These are phyloP conservation scores for Sungouiella blattae DNA, from an alignment of 805 yeast species.

Conservation along the genomic window DNA sequence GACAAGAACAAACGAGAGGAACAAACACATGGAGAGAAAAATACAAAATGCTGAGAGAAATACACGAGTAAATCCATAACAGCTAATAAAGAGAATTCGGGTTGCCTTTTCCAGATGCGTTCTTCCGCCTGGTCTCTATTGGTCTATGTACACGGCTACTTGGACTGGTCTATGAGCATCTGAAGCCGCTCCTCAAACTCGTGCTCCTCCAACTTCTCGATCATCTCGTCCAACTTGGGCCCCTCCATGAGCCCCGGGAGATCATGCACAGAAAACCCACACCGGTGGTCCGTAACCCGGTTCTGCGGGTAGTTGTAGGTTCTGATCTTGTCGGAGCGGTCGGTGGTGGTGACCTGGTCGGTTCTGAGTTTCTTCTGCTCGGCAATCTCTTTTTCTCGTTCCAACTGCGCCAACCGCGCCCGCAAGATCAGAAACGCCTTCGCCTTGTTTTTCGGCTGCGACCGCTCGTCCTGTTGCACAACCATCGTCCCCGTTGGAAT, in stretches of 20 bases:
- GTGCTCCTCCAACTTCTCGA: slow-evolving; percentile 33
- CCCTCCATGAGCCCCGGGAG: slow-evolving; percentile 46
- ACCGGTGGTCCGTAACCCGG: slow-evolving; percentile 90
- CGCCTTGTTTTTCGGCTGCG: slow-evolving; percentile 92
- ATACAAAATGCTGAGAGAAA: not conserved
- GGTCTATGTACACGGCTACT: slow-evolving; percentile 3
- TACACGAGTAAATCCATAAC: not conserved
- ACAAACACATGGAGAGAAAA: not conserved
- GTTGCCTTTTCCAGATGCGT: not conserved
- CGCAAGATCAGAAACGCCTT: slow-evolving; percentile 82
- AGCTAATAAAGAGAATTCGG: not conserved
- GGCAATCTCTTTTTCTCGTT: slow-evolving; percentile 59
- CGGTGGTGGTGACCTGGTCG: slow-evolving; percentile 84
- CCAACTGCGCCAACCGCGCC: slow-evolving; percentile 80
- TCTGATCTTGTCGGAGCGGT: slow-evolving; percentile 87
- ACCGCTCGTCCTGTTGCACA: slow-evolving; percentile 89
- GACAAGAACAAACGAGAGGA: not conserved
- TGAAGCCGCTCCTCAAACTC: slow-evolving; percentile 37
- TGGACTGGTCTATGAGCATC: slow-evolving; percentile 15
- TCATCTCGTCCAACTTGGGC: slow-evolving; percentile 28
- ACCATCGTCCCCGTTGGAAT: slow-evolving; percentile 88
- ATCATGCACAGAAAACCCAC: slow-evolving; percentile 77
- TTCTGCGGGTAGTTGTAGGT: slow-evolving; percentile 93
- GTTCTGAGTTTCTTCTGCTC: slow-evolving; percentile 66
- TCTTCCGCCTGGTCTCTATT: not conserved